Base-by-base conservation (phyloP, 148 eudicot genomes). In the Persicaria tinctoria region DNA sequence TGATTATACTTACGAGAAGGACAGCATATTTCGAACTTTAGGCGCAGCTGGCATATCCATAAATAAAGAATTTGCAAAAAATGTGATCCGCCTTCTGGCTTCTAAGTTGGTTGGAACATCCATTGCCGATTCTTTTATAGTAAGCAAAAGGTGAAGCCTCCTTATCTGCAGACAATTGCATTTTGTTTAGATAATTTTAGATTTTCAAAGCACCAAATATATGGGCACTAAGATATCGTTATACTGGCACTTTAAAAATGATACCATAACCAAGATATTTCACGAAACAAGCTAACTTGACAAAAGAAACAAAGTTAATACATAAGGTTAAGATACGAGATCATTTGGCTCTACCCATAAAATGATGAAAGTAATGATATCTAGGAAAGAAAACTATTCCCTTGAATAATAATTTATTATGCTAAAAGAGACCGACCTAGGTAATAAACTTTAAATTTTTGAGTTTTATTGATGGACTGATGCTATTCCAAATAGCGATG, bases 1-100 rank as follows among this genome's bases (percentile, higher is more conserved):
- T 57, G 62, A 50, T 14, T 51, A 51, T 23, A 78, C 84, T 89
- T 85, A 89, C 90, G 90, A 86, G 75, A 89, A 89, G 46, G 93
- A 89, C 57, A 87, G 84, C 93, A 89, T 89, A 76, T 89, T 87
- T 64, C 90, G 89, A 75, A 87, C 90, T 89, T 84, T 87, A 5
- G 93, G 93, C 38, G 93, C 90, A 8, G 17, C 54, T 54, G 93
- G 93, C 93, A 89, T 89, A 76, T 87, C 89, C 93, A 89, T 89
- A 78, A 89, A 89, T 81, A 89, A 78, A 14, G 93, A 89, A 82
- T 89, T 89, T 74, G 93, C 84, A 77, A 89, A 89, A 79, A 87
- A 89, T 62, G 90, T 83, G 63, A 89, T 85, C 27, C 90, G 88
- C 82, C 93, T 82, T 76, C 85, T 84, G 72, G 93, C 93, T 77